phyloP scores from a whole-genome alignment of 176 grass and related monocot species.

The Sorghum bicolor region Sorghum_bicolor_NCBIv3 NC_012870.2:26547001-26547500 shows the following conservation, averaged over 20 bases:
- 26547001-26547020: slow-evolving; percentile 98
- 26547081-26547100: slow-evolving; percentile 94
- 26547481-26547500: not conserved
- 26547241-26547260: not conserved
- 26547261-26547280: not conserved
- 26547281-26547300: slow-evolving; percentile 2
- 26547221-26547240: not conserved
- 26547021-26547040: slow-evolving; percentile 97
- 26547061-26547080: slow-evolving; percentile 98
- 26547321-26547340: not conserved
- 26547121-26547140: slow-evolving; percentile 99
- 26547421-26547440: slow-evolving; percentile 2
- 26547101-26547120: slow-evolving; percentile 97
- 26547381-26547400: not conserved
- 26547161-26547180: slow-evolving; percentile 53
- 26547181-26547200: not conserved
- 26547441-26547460: not conserved
- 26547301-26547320: not conserved
- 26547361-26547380: not conserved
- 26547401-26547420: not conserved
- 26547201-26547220: not conserved
- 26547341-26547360: not conserved
- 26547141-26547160: slow-evolving; percentile 96
- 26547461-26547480: slow-evolving; percentile 1
- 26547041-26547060: slow-evolving; percentile 99